Evolutionary conservation across 331 rosid species (phyloP).

Genomic region (Pyrus hybrid): DNA sequence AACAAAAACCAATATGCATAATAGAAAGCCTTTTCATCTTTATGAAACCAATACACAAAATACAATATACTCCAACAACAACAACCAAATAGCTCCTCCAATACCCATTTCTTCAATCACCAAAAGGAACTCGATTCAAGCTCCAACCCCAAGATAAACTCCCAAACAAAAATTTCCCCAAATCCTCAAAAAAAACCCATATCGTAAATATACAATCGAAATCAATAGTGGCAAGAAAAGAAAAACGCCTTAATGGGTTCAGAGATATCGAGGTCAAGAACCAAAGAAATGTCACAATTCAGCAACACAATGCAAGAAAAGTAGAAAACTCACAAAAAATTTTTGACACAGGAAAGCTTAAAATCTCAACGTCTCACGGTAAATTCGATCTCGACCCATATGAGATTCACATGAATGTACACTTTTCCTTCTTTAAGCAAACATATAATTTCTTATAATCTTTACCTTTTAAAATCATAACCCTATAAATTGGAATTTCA

Average conservation of each 20-base stretch:
- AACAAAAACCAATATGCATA: no score
- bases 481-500: no score
- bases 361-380: constrained; percentile 1
- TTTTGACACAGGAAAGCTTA: no score
- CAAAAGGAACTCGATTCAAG: constrained; percentile 15
- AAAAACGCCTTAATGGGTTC: constrained; percentile 8
- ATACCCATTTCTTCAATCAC: constrained; percentile 12
- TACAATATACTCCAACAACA: constrained; percentile 20
- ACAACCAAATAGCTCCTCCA: constrained; percentile 22
- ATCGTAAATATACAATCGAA: constrained; percentile 2
- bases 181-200: constrained; percentile 10
- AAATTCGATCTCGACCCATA: constrained; percentile 21
- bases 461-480: no score
- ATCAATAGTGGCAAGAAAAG: constrained; percentile 7
- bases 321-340: constrained; percentile 12
- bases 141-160: constrained; percentile 4
- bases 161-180: neutral
- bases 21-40: constrained; percentile 54
- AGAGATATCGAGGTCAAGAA: constrained; percentile 23
- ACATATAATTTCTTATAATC: no score
- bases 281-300: constrained; percentile 16
- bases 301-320: constrained; percentile 20
- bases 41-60: neutral
- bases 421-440: no score
- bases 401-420: neutral